Conservation (phyloP, 1,139 yeast genomes). For the Scheffersomyces insectosa region DNA sequence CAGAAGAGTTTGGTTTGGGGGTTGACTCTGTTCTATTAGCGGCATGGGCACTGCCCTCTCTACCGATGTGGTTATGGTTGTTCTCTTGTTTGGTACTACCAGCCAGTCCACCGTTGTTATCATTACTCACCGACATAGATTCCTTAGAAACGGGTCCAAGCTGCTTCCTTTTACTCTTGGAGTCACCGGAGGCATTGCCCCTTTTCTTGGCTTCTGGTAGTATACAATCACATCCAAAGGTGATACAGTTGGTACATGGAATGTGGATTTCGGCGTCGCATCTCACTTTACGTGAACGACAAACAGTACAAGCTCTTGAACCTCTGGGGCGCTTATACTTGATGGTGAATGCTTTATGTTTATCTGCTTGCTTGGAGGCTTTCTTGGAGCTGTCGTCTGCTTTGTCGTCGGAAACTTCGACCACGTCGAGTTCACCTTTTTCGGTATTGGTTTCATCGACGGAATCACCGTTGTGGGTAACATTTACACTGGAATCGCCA, state of each 20-base stretch:
- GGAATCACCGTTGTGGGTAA: background rate
- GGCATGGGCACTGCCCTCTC: background rate
- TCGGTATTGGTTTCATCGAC: background rate
- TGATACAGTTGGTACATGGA: conserved; percentile 77
- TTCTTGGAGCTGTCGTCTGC: conserved; percentile 6
- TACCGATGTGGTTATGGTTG: background rate
- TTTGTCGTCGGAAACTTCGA: conserved; percentile 2
- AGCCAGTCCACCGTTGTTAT: background rate
- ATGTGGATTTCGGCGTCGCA: conserved; percentile 67
- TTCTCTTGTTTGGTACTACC: background rate
- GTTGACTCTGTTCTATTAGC: background rate
- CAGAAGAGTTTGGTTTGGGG: background rate
- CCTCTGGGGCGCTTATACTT: conserved; percentile 55
- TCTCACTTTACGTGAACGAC: conserved; percentile 73
- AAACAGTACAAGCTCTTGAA: conserved; percentile 54
- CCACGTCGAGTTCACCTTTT: conserved; percentile 4
- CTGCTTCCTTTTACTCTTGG: conserved; percentile 22
- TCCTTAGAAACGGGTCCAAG: background rate
- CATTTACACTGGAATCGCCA: background rate
- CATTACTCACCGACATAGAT: background rate
- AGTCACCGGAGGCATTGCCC: conserved; percentile 30
- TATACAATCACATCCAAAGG: conserved; percentile 73
- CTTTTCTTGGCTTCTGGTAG: conserved; percentile 60
- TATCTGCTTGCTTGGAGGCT: conserved; percentile 20
- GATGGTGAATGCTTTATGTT: conserved; percentile 52